Evolutionary conservation across 2,329 filamentous ascomycete genomes (phyloP), one percentile per base, ranked within the genome.

Genomic region (Periconia sp.): DNA sequence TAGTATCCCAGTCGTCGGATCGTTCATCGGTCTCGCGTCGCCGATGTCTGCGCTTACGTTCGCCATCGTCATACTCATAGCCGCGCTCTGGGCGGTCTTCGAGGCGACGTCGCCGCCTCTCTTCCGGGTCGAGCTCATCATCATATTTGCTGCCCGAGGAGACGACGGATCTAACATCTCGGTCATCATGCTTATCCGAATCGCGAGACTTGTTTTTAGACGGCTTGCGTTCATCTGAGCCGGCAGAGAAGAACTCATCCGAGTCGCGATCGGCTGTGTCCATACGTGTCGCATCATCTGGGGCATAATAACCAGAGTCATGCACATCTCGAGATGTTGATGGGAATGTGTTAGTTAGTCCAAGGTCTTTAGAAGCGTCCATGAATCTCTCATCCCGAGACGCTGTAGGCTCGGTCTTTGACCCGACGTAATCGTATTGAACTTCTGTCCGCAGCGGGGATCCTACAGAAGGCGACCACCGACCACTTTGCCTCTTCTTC

Each of bases 381-480:
- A 47, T 43, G 25, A 45, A 32, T 1, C 50, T 25, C 16, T 52
- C 51, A 17, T 60, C 50, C n/a, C 39, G 48, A 9, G 50, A 48
- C 12, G 21, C 23, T 32, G 43, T 29, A 33, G 46, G 30, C 9
- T 31, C 35, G 5, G 43, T 35, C 2, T 24, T 32, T 10, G 53
- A 39, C 13, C 67, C 65, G 15, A 74, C 59, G 38, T 76, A 74
- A 43, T 76, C 74, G 39, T 70, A 69, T 18, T 70, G 68, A 38
- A 74, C 63, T 44, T 76, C 73, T n/a, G 72, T 66, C 19, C 73
- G 59, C 23, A 77, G 59, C 5, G 73, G 74, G 18, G 73, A 76
- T 42, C 70, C 70, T 8, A 72, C 63, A 13, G 66, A 65, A 17
- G 71, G 69, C 23, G 71, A 72, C 47, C 70, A 74, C 21, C 59